Percentiles rank a stretch among this genome's conserved stretches.
phyloP scores from a whole-genome alignment of 1,284 basidiomycete genomes.

The Peniophora sp. region DNA sequence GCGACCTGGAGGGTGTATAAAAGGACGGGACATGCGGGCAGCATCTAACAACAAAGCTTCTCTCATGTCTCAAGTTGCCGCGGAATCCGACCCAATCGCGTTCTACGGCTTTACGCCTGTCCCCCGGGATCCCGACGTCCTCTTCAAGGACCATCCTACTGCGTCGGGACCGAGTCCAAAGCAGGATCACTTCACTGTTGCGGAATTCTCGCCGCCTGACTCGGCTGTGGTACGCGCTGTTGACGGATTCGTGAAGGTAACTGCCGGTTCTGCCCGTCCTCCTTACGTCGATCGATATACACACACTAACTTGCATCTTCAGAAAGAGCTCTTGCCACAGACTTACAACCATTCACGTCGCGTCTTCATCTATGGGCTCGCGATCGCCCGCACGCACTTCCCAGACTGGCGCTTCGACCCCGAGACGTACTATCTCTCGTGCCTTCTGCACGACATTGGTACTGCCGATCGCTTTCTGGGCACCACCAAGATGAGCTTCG shows the following conservation, averaged over 20 bases:
- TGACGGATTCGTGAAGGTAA: slow-evolving; percentile 33
- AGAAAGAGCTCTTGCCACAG: slow-evolving; percentile 40
- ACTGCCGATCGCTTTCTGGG: slow-evolving; percentile 40
- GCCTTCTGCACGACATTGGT: slow-evolving; percentile 50
- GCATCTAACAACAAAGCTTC: no score
- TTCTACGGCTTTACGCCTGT: slow-evolving; percentile 45
- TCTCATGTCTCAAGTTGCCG: not conserved
- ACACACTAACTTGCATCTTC: no score
- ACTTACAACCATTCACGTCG: slow-evolving; percentile 46
- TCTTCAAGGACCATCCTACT: slow-evolving; percentile 41
- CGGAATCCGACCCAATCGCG: slow-evolving; percentile 10
- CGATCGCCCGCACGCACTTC: slow-evolving; percentile 40
- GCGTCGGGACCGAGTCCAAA: slow-evolving; percentile 37
- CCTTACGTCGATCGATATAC: not conserved
- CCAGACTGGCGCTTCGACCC: slow-evolving; percentile 36
- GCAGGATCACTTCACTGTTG: slow-evolving; percentile 32
- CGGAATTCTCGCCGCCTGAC: slow-evolving; percentile 37
- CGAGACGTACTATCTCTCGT: slow-evolving; percentile 46
- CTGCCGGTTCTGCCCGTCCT: not conserved
- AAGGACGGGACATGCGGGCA: no score
- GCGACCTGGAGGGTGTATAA: no score
- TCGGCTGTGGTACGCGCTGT: slow-evolving; percentile 33
- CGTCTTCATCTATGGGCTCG: slow-evolving; percentile 42
- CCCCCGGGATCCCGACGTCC: slow-evolving; percentile 37
- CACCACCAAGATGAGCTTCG: slow-evolving; percentile 50